A percentile compares a stretch with the other conserved stretches of the same genome.
These are phyloP conservation scores for Aureobasidium namibiae DNA, from an alignment of 2,329 filamentous ascomycete species.

Conservation along the genomic window DNA sequence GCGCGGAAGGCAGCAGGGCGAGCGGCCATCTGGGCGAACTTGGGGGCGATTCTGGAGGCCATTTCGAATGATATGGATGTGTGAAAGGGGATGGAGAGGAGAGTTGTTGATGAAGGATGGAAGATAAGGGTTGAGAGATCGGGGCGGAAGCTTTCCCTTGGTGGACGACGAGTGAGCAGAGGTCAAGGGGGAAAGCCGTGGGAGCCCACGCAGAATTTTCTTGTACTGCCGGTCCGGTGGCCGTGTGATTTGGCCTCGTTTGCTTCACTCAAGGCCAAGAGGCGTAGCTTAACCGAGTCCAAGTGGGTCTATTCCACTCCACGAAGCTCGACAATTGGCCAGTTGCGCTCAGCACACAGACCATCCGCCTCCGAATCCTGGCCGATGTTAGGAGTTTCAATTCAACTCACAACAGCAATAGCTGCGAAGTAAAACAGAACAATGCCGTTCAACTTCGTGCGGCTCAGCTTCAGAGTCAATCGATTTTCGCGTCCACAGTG, in stretches of 20 bases:
- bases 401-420: not conserved
- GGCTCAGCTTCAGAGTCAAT: not conserved
- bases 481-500: not conserved
- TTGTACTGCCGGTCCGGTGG: conserved; percentile 12
- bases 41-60: conserved; percentile 70
- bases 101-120: conserved; percentile 26
- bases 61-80: conserved; percentile 57
- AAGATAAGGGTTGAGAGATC: conserved; percentile 17
- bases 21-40: conserved; percentile 65
- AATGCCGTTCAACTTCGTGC: conserved; percentile 5
- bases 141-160: conserved; percentile 16
- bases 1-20: conserved; percentile 66
- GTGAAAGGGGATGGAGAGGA: conserved; percentile 30
- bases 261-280: conserved; percentile 7
- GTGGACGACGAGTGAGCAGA: conserved; percentile 14
- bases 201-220: conserved; percentile 14
- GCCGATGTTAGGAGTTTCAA: conserved; percentile 11
- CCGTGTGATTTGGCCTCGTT: conserved; percentile 13
- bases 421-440: not conserved
- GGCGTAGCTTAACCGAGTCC: conserved; percentile 10
- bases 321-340: conserved; percentile 10
- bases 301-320: conserved; percentile 2
- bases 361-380: conserved; percentile 10
- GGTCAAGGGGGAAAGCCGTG: conserved; percentile 13
- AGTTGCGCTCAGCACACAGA: not conserved